These are phyloP conservation scores for Globomyces sp. DNA, from an alignment of 371 early-diverging fungal genomes.

Conservation along the genomic window DNA sequence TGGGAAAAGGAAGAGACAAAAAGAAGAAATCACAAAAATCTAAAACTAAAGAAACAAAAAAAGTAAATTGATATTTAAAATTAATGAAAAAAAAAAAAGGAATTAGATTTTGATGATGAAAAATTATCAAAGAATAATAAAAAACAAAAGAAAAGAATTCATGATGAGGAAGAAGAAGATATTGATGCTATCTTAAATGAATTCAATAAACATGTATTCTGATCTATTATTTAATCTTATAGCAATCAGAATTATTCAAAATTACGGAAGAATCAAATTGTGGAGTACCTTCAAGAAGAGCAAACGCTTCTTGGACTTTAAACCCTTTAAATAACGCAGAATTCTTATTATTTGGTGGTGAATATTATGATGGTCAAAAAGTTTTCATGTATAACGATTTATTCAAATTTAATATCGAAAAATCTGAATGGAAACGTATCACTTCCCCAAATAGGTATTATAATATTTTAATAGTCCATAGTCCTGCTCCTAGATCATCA, in stretches of 20 bases:
- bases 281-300: constrained; percentile 54
- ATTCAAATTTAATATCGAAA: constrained; percentile 57
- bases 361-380: constrained; percentile 58
- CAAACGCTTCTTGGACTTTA: constrained; percentile 52
- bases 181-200: constrained; percentile 59
- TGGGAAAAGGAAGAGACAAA: constrained; percentile 26
- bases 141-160: constrained; percentile 33
- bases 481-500: constrained; percentile 59
- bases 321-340: constrained; percentile 56
- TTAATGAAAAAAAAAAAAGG: background rate
- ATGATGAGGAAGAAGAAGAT: constrained; percentile 58
- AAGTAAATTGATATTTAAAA: constrained; percentile 26
- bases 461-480: background rate
- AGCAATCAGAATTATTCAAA: constrained; percentile 48
- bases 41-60: constrained; percentile 31
- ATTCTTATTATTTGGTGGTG: constrained; percentile 64
- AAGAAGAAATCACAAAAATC: constrained; percentile 37
- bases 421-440: constrained; percentile 59
- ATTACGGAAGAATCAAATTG: constrained; percentile 49
- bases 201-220: constrained; percentile 38
- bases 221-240: too few relatives aligned
- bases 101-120: background rate
- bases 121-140: constrained; percentile 1
- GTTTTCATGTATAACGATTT: constrained; percentile 45
- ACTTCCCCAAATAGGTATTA: constrained; percentile 47